Evolutionary conservation across 148 eudicot species (phyloP).

Genomic region (Chenopodium quinoa): DNA sequence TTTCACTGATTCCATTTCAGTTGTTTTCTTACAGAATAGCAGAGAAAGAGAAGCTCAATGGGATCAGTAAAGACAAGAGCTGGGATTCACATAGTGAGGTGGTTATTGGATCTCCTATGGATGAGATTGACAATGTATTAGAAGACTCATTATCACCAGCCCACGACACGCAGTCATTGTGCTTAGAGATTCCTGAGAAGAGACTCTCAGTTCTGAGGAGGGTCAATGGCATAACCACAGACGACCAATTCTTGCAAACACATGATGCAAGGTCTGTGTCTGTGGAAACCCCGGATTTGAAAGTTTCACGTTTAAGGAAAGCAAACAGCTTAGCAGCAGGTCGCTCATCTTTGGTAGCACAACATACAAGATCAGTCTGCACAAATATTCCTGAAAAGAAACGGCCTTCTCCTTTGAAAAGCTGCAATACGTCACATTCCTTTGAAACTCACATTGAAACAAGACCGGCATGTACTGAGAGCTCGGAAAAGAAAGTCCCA

Average conservation of each 20-base stretch:
- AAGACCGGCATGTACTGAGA: slow-evolving; percentile 25
- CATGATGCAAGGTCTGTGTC: slow-evolving; percentile 31
- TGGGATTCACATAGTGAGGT: slow-evolving; percentile 56
- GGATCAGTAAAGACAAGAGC: slow-evolving; percentile 32
- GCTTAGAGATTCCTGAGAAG: slow-evolving; percentile 47
- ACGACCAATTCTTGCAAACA: slow-evolving; percentile 14
- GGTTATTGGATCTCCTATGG: slow-evolving; percentile 23
- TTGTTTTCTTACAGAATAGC: slow-evolving; percentile 52
- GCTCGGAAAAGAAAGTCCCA: slow-evolving; percentile 32
- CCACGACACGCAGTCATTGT: slow-evolving; percentile 61
- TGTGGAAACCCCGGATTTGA: slow-evolving; percentile 41
- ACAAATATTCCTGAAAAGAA: slow-evolving; percentile 32
- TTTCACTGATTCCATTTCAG: slow-evolving; percentile 59
- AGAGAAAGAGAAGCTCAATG: slow-evolving; percentile 47
- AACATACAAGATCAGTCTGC: slow-evolving; percentile 17
- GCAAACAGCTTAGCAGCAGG: slow-evolving; percentile 20
- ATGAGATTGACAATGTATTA: slow-evolving; percentile 32
- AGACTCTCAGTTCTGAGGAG: slow-evolving; percentile 21
- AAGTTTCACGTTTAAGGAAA: slow-evolving; percentile 16
- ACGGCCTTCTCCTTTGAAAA: neutral
- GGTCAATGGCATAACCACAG: slow-evolving; percentile 18
- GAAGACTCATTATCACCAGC: slow-evolving; percentile 34
- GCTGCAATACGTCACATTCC: neutral
- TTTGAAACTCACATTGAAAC: slow-evolving; percentile 12
- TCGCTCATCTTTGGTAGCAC: slow-evolving; percentile 6